phyloP scores from a whole-genome alignment of 768 basidiomycete species.

The Pleurotus eryngii region DNA sequence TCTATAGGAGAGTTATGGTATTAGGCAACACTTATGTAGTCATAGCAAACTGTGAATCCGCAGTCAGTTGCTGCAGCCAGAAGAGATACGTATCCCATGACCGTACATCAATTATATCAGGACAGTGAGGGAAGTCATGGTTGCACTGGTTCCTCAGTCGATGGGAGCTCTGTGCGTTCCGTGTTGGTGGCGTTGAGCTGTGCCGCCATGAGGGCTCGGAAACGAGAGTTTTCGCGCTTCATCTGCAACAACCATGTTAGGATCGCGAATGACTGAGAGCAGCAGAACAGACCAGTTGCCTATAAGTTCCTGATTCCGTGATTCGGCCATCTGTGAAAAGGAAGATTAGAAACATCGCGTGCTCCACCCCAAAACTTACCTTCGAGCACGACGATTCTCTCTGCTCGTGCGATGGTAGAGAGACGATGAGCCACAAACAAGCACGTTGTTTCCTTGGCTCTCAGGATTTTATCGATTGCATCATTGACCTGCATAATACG shows the following conservation, averaged over 20 bases:
- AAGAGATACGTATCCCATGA: no score
- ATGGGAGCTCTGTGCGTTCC: slow-evolving; percentile 10
- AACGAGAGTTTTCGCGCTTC: slow-evolving; percentile 68
- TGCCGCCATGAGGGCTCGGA: slow-evolving; percentile 86
- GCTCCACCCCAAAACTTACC: slow-evolving; percentile 33
- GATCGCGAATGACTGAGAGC: neutral
- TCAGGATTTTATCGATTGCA: slow-evolving; percentile 85
- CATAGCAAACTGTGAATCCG: neutral
- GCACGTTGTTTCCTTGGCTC: slow-evolving; percentile 78
- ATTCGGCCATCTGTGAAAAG: slow-evolving; percentile 60
- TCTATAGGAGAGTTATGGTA: slow-evolving; percentile 2
- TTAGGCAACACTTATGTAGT: neutral
- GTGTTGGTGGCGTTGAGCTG: slow-evolving; percentile 58
- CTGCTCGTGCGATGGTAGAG: slow-evolving; percentile 87
- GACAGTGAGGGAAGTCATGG: slow-evolving; percentile 6
- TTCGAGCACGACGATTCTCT: slow-evolving; percentile 87
- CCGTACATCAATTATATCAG: no score
- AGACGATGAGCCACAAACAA: slow-evolving; percentile 87
- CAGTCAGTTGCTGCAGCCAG: neutral
- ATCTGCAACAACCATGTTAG: slow-evolving; percentile 38
- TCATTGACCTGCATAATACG: slow-evolving; percentile 63
- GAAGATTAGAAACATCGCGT: neutral
- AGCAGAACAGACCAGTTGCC: slow-evolving; percentile 56
- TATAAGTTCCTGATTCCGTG: slow-evolving; percentile 79
- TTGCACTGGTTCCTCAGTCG: slow-evolving; percentile 3